phyloP scores from a whole-genome alignment of 129 eudicot genomes.

The Artemisia tridentata region DNA sequence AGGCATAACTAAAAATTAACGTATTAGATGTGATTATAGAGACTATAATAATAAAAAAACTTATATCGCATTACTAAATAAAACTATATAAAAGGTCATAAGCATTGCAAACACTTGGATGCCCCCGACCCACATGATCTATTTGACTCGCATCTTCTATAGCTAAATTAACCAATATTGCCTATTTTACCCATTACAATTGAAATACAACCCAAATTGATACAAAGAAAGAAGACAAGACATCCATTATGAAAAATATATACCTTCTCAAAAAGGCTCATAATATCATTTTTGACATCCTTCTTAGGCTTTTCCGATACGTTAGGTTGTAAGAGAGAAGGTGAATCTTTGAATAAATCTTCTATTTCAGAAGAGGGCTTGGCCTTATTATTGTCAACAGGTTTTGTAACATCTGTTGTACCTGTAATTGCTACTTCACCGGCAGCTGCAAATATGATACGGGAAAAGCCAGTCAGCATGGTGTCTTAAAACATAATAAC shows the following conservation, averaged over 20 bases:
- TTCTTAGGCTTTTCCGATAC: constrained; percentile 58
- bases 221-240: background rate
- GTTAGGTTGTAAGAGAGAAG: constrained; percentile 44
- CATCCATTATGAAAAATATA: background rate
- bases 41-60: no score
- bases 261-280: constrained; percentile 98
- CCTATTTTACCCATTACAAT: no score
- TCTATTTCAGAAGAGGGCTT: constrained; percentile 40
- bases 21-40: background rate
- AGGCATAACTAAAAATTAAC: no score
- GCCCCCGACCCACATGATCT: no score
- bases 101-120: background rate
- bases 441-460: constrained; percentile 58
- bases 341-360: constrained; percentile 53
- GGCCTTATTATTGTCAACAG: constrained; percentile 30
- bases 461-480: constrained; percentile 7
- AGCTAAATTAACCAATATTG: no score
- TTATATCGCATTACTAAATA: no score
- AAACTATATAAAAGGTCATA: background rate
- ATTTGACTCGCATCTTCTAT: no score
- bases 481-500: background rate
- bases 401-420: constrained; percentile 32
- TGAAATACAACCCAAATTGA: no score
- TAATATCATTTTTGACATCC: constrained; percentile 88
- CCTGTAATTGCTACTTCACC: constrained; percentile 50